Conservation (phyloP, 2,329 filamentous ascomycete genomes). For the Cordyceps cicadae region DNA sequence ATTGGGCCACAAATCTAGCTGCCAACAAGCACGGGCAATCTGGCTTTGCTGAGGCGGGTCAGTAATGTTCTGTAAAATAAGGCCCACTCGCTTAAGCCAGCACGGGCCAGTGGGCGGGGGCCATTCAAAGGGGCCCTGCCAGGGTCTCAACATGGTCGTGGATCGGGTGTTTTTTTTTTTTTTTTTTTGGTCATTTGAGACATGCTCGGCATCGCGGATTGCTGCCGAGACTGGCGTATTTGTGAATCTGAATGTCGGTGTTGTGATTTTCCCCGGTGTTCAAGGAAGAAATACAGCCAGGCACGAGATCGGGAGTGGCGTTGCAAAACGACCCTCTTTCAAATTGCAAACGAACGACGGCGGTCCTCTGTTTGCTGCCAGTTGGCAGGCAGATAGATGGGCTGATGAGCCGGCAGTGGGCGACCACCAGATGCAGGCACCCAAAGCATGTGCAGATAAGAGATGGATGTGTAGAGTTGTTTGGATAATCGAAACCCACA, state of each 20-base stretch:
- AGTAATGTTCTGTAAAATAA: slow-evolving; percentile 21
- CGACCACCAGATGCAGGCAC: neutral
- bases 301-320: neutral
- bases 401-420: neutral
- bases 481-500: neutral
- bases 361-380: slow-evolving; percentile 1
- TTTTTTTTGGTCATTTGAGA: neutral
- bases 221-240: neutral
- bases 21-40: too few relatives aligned
- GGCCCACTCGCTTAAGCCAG: slow-evolving; percentile 24
- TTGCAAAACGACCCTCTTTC: neutral
- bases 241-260: neutral
- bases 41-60: slow-evolving; percentile 4
- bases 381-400: neutral
- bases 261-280: neutral
- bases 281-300: neutral
- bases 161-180: neutral
- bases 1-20: neutral
- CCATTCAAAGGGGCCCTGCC: slow-evolving; percentile 5
- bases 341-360: neutral
- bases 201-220: slow-evolving; percentile 8
- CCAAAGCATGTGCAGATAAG: neutral
- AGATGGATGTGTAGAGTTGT: neutral
- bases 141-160: slow-evolving; percentile 3
- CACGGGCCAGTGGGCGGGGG: slow-evolving; percentile 20